Evolutionary conservation across 139 green algal species (phyloP).

Genomic region (Chlamydomonas incerta): DNA sequence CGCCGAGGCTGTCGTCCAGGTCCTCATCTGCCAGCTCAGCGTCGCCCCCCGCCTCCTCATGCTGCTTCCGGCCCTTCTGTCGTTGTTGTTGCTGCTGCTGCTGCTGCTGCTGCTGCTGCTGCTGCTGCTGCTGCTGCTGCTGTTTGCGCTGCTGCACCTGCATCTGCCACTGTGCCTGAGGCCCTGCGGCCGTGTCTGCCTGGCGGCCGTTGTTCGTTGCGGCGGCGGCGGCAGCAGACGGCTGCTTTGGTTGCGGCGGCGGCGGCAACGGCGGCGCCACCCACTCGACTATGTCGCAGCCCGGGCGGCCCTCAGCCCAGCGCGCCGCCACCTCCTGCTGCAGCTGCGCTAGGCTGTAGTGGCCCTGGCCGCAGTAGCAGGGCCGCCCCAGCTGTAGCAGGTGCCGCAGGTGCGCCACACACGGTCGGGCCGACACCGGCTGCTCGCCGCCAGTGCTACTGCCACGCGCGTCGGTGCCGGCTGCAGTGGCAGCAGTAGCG

Average conservation of each 20-base stretch:
- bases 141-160: background rate
- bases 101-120: background rate
- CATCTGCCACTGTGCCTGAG: background rate
- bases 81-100: background rate
- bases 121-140: background rate
- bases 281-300: background rate
- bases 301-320: background rate
- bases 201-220: background rate
- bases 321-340: slow-evolving; percentile 11
- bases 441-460: background rate
- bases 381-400: slow-evolving; percentile 33
- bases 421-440: background rate
- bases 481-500: too few relatives aligned
- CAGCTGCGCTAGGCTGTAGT: slow-evolving; percentile 15
- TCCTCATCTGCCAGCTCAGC: background rate
- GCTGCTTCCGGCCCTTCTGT: too few relatives aligned
- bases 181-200: too few relatives aligned
- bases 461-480: too few relatives aligned
- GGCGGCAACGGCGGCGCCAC: background rate
- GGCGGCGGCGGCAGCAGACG: background rate
- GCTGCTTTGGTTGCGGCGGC: background rate
- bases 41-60: background rate
- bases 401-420: slow-evolving; percentile 21
- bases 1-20: background rate
- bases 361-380: slow-evolving; percentile 33